These are phyloP conservation scores for Jamesozyma lodderae DNA, from an alignment of 805 yeast genomes.

Conservation along the genomic window DNA sequence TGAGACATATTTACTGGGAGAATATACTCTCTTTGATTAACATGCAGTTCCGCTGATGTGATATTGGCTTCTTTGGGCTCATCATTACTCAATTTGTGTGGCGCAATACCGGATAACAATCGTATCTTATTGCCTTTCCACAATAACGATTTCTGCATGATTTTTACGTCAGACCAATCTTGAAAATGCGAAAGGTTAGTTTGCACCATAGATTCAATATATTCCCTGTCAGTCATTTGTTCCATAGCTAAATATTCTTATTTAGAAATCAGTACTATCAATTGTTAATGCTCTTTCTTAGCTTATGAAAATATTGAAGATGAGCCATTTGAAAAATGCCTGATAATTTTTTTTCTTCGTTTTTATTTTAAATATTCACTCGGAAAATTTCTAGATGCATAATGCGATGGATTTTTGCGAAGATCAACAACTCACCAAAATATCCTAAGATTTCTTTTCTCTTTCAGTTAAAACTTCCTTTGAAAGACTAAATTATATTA, in stretches of 20 bases:
- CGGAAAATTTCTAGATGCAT: constrained; percentile 1
- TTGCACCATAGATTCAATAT: constrained; percentile 13
- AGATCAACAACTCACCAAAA: too few relatives aligned
- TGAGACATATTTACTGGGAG: constrained; percentile 27
- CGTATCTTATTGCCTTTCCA: constrained; percentile 12
- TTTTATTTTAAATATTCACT: not conserved
- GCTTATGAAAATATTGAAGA: too few relatives aligned
- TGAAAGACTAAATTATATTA: too few relatives aligned
- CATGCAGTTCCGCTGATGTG: constrained; percentile 1
- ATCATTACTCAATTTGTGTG: constrained; percentile 20
- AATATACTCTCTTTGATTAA: constrained; percentile 15
- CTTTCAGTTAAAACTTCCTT: too few relatives aligned
- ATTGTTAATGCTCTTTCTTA: too few relatives aligned
- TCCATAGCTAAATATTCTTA: too few relatives aligned
- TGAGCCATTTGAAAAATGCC: too few relatives aligned
- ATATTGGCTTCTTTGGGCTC: not conserved
- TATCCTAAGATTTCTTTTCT: too few relatives aligned
- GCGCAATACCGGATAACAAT: constrained; percentile 19
- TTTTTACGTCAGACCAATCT: constrained; percentile 20
- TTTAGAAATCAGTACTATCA: too few relatives aligned
- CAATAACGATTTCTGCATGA: constrained; percentile 7
- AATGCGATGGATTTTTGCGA: too few relatives aligned
- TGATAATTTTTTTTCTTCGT: not conserved
- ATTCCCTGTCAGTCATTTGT: constrained; percentile 1
- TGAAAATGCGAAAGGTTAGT: constrained; percentile 23